Base-by-base conservation (phyloP, 345 rosid species). In the Corchorus capsularis region DNA sequence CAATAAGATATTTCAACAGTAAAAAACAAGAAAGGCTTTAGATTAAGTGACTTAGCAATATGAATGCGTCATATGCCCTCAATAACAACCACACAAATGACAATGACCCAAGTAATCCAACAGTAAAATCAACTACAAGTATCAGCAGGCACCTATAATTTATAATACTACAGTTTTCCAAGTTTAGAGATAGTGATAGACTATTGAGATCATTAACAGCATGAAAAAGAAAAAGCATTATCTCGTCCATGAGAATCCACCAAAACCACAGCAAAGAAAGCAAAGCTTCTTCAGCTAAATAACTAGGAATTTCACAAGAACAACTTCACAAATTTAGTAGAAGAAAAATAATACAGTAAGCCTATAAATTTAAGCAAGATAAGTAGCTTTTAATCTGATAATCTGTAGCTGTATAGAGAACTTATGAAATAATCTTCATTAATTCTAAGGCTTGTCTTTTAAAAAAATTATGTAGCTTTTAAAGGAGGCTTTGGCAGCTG, bases 381-480 rank as follows among this genome's bases (percentile, higher is more conserved):
- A 35, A 67, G 41, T 20, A 13, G 39, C 12, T 6, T 67, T 60
- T 47, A 14, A 32, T 5, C 35, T 10, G 17, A 17, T 37, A 4
- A 63, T 43, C 16, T 1, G 20, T 8, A 17, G 17, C 43, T 13
- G 65, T 14, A 61, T 8, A 27, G 16, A 12, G 8, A 60, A 32
- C 22, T 63, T 15, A 37, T 4, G 10, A 22, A 17, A 15, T 35
- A 37, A 16, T 37, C 67, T 37, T 62, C 66, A 62, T 4, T 15
- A 61, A 65, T 15, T 62, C 43, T 8, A 37, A 39, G 68, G 22
- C 11, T 60, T 60, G 6, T 41, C n/a, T 55, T n/a, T n/a, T 39
- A 4, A 41, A 63, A 65, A 65, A 41, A 41, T 64, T 43, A 65
- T n/a, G 49, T 64, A 64, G 69, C 27, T 67, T 22, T 15, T 47